Base-by-base conservation (phyloP, 768 basidiomycete genomes). In the Boletus reticuloceps region DNA sequence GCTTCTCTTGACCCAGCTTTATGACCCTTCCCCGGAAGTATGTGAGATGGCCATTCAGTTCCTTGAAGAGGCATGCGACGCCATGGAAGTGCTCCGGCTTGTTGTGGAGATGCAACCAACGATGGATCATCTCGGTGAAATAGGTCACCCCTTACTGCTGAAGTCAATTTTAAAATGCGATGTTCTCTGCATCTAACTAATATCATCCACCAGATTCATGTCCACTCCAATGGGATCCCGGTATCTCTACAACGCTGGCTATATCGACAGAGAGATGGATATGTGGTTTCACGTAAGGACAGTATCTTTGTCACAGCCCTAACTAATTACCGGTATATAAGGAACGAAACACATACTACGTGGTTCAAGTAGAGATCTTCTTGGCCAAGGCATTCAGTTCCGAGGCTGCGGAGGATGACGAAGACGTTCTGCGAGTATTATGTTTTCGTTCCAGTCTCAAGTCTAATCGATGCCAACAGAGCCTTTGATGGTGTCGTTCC, bases 51-150 rank as follows among this genome's bases (percentile, higher is more conserved):
- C 97, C 8, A 91, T 97, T 17, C 84, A 85, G 55, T 90, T 88
- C 65, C 79, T 99, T 7, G 89, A 97, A 67, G 91, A 91, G 62
- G 92, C 88, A 2, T 98, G 96, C 63, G 88, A 94, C 64, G 80
- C 85, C 12, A 82, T 86, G 61, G 89, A 91, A 39, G 83, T 89
- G 20, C 77, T 99, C 27, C 88, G 95, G 65, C 77, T 91, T 49
- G 92, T 98, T 4, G 95, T 99, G 4, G 88, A 91, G 66, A 89
- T 98, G 85, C 88, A 93, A 59, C 97, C 97, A 1, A 92, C 88
- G 13, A 81, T 98, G 74, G 95, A 98, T 64, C 94, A 98, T 72
- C 78, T 99, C 4, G 97, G 95, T 3, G 93, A 94, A 46, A 83
- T 94, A 39, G 96, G 95, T 0, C 90, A 95, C 68, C 85, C 89